Evolutionary conservation across 148 eudicot genomes (phyloP).

Genomic region (Chenopodium quinoa): DNA sequence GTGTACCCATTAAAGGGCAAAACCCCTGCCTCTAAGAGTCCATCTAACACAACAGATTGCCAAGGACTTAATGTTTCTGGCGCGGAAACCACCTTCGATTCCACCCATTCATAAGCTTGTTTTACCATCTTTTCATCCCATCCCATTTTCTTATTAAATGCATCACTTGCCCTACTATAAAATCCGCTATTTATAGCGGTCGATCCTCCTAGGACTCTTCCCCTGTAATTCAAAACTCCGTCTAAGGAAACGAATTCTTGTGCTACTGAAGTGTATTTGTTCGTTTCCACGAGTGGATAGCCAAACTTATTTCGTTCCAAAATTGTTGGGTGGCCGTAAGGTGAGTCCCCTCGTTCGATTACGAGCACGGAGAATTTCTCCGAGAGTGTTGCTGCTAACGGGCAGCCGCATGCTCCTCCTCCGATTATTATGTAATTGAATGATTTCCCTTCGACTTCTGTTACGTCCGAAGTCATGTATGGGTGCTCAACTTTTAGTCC

Average conservation of each 20-base stretch:
- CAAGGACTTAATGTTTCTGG: constrained; percentile 34
- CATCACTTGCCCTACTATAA: constrained; percentile 40
- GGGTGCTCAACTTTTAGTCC: constrained; percentile 29
- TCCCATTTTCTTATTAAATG: constrained; percentile 31
- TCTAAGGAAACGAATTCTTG: constrained; percentile 44
- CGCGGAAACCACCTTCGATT: constrained; percentile 36
- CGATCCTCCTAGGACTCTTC: constrained; percentile 49
- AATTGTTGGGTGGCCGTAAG: constrained; percentile 35
- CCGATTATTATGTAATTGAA: constrained; percentile 46
- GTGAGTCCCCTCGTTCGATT: constrained; percentile 45
- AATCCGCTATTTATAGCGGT: constrained; percentile 44
- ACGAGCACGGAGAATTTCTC: constrained; percentile 40
- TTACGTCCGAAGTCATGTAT: constrained; percentile 35
- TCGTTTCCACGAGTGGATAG: constrained; percentile 29
- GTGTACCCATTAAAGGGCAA: constrained; percentile 44
- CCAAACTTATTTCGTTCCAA: constrained; percentile 32
- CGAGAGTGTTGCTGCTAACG: constrained; percentile 46
- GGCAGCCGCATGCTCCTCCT: constrained; percentile 46
- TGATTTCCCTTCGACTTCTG: constrained; percentile 36
- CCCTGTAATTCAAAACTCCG: constrained; percentile 39
- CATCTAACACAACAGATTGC: constrained; percentile 39
- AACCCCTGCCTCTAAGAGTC: constrained; percentile 38
- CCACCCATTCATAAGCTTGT: constrained; percentile 43
- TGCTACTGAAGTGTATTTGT: constrained; percentile 38
- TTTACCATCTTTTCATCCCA: constrained; percentile 39